Base-by-base conservation (phyloP, 108 stramenopile genomes). In the Pelagomonas calceolata region DNA sequence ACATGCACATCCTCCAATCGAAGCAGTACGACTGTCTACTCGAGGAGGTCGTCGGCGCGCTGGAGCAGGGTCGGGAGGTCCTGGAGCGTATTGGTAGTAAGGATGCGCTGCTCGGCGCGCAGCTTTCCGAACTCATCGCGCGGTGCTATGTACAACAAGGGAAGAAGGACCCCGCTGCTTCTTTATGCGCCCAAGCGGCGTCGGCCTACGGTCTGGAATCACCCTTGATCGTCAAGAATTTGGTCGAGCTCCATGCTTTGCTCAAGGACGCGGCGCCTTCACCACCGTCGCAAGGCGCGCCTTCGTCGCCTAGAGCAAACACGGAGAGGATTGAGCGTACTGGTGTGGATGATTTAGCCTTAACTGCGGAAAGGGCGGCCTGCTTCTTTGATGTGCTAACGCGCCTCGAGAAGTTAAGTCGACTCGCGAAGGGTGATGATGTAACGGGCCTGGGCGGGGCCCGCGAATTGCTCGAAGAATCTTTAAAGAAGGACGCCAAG, bases 1-100 rank as follows among this genome's bases (percentile, higher is more conserved):
- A 79, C 74, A 67, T 79, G 30, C 77, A 73, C 44, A n/a, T 72
- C 43, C 15, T 72, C 36, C 71, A 64, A n/a, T 12, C 32, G 29
- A 16, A 66, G 4, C 36, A n/a, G 30, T 71, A 71, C 70, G 66
- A 64, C 43, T 18, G 73, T 7, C 33, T 71, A 0, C 65, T 71
- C 10, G 36, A 71, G 15, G 65, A 73, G 43, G 37, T 76, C n/a
- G 14, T 33, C 63, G 71, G 26, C 18, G 71, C 71, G 18, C 77
- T 78, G 30, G 35, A 67, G 34, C 32, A 26, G 4, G 64, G 32
- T 7, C 33, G 39, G 39, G 63, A 31, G 29, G 65, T 31, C 26
- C 71, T 72, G 32, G 46, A 60, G 12, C 15, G 4, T 4, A 4
- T 51, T 31, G 46, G 32, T 0, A n/a, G 26, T 0, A 45, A 69